phyloP scores from a whole-genome alignment of 1,284 basidiomycete species.

The Sanghuangporus weigelae region DNA sequence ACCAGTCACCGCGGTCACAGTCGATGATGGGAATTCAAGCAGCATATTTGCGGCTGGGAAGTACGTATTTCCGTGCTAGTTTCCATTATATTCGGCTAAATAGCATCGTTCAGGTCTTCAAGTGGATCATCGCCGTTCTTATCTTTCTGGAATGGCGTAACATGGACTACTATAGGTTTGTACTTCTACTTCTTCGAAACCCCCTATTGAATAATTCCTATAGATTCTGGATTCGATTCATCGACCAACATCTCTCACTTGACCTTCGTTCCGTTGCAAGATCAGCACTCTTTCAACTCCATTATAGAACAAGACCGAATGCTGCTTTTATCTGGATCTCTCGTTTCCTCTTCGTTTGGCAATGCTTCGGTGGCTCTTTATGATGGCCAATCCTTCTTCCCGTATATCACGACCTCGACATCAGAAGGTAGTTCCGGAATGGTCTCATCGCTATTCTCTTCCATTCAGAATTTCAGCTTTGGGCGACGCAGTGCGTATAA shows the following conservation, averaged over 20 bases:
- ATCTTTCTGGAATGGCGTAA: constrained; percentile 73
- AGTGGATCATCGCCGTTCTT: constrained; percentile 68
- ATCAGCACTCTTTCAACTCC: constrained; percentile 62
- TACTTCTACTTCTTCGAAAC: constrained; percentile 8
- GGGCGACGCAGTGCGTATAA: constrained; percentile 55
- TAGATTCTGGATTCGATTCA: constrained; percentile 50
- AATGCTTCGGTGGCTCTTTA: constrained; percentile 83
- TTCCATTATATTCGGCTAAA: constrained; percentile 7
- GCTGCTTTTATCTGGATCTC: constrained; percentile 82
- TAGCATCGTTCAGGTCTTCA: constrained; percentile 35
- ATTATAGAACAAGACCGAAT: constrained; percentile 84
- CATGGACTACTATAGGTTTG: constrained; percentile 67
- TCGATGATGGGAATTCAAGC: constrained; percentile 75
- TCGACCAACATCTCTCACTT: constrained; percentile 74
- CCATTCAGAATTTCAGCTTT: constrained; percentile 73
- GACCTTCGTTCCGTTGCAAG: constrained; percentile 83
- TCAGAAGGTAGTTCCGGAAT: constrained; percentile 66
- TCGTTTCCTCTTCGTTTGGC: constrained; percentile 69
- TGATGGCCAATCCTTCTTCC: constrained; percentile 81
- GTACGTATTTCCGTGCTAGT: constrained; percentile 29
- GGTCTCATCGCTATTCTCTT: constrained; percentile 79
- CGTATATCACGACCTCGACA: constrained; percentile 75
- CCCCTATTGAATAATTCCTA: constrained; percentile 4
- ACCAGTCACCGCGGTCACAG: constrained; percentile 83
- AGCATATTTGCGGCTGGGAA: constrained; percentile 90